phyloP scores from a whole-genome alignment of 106 monocot genomes.

The Apostasia shenzhenica region DNA sequence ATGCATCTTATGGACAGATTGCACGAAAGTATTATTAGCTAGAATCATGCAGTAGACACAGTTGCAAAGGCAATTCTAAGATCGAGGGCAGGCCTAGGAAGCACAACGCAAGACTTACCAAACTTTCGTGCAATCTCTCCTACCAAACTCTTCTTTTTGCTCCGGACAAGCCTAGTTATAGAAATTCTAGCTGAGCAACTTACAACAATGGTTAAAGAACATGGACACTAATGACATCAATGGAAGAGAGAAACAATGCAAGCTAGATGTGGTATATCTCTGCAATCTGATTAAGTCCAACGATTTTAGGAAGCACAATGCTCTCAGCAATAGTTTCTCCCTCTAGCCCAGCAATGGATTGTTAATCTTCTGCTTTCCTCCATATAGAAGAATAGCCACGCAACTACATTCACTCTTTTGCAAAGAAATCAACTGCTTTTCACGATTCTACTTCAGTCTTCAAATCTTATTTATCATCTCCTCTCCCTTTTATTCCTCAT shows the following conservation, averaged over 20 bases:
- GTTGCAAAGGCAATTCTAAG: too few relatives aligned
- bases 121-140: constrained; percentile 68
- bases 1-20: constrained; percentile 66
- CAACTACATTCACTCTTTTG: constrained; percentile 58
- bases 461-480: constrained; percentile 77
- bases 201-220: constrained; percentile 39
- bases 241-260: too few relatives aligned
- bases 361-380: constrained; percentile 71
- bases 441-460: constrained; percentile 43
- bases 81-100: constrained; percentile 77
- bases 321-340: constrained; percentile 55
- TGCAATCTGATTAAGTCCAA: constrained; percentile 85
- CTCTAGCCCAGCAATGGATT: constrained; percentile 67
- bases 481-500: constrained; percentile 91
- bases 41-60: constrained; percentile 77
- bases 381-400: constrained; percentile 66
- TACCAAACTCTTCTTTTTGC: constrained; percentile 80
- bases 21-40: constrained; percentile 81
- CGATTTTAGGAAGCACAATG: constrained; percentile 74
- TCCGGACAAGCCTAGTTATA: constrained; percentile 85
- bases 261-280: constrained; percentile 35
- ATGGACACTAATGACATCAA: too few relatives aligned
- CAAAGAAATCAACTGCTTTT: constrained; percentile 32
- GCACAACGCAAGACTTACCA: too few relatives aligned
- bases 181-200: constrained; percentile 86